Base-by-base conservation (phyloP, 768 basidiomycete genomes). In the Collybia sordida region DNA sequence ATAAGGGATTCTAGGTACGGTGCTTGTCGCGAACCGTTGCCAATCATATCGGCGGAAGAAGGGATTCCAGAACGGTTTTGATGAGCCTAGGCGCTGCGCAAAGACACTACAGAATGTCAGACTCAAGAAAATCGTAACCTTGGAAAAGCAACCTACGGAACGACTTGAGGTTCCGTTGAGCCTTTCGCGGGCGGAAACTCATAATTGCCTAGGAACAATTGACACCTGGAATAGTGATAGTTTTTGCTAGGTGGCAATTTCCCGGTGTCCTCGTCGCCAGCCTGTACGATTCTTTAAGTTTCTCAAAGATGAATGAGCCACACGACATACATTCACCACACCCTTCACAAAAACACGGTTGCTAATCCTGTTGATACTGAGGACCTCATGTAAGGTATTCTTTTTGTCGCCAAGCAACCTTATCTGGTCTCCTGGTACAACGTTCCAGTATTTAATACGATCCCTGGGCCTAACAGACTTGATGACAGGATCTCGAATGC, bases 371-470 rank as follows among this genome's bases (percentile, higher is more conserved):
- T 92, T 88, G 49, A 92, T 82, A 66, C 78, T 82, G 51, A 82
- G 67, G 28, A 93, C 89, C 61, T 91, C 85, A 40, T 82, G 81
- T 27, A 91, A 59, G 14, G 69, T 76, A 36, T 75, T 79, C 22
- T 74, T 72, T 52, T 74, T 72, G 64, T 90, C 85, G 21, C 88
- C 86, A 6, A 81, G 77, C 48, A 91, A 54, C 43, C 86, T 80
- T 60, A 93, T 81, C 47, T 78, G 80, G 70, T 93, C 91, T 6
- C 91, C 91, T 4, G 92, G 89, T 27, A 90, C 85, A 52, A 93
- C 79, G 61, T 93, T 93, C 91, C 91, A 93, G 62, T 81, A 82
- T 64, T 90, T 87, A 45, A 93, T 87, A 41, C 91, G 77, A 59
- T 90, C 85, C 50, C 76, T 74, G 9, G 80, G 77, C 11, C 78